Conservation (phyloP, 1,139 yeast genomes). For the Saccharomycopsis hybrid region DNA sequence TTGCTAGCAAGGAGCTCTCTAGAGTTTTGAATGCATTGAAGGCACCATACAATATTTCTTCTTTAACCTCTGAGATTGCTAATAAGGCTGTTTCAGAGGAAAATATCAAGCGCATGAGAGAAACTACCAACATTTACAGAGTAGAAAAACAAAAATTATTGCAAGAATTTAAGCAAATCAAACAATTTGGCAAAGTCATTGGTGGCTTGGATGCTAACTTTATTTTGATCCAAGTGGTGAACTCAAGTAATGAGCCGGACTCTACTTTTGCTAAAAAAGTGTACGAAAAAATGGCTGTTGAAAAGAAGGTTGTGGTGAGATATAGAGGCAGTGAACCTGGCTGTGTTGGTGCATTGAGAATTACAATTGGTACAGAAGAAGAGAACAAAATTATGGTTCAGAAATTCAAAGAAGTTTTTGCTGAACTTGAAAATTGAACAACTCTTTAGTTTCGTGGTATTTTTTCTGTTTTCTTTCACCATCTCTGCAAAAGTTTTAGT, state of each 20-base stretch:
- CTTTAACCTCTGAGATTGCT: constrained; percentile 73
- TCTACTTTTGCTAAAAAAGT: constrained; percentile 63
- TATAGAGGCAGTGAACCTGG: constrained; percentile 87
- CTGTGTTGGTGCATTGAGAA: constrained; percentile 79
- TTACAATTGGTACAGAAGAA: constrained; percentile 75
- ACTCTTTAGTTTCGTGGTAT: no score
- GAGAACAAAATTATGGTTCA: constrained; percentile 59
- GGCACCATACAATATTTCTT: constrained; percentile 91
- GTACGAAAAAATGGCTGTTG: constrained; percentile 64
- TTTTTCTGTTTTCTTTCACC: no score
- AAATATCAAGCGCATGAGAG: constrained; percentile 56
- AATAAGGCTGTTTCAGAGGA: constrained; percentile 57
- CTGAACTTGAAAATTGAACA: no score
- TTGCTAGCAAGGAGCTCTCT: constrained; percentile 53
- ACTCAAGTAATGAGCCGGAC: constrained; percentile 54
- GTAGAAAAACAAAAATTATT: constrained; percentile 51
- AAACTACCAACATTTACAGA: constrained; percentile 43
- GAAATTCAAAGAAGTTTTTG: constrained; percentile 39
- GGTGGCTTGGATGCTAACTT: constrained; percentile 93
- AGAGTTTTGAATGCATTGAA: constrained; percentile 76
- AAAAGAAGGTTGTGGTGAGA: constrained; percentile 75
- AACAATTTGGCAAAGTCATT: constrained; percentile 63
- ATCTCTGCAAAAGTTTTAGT: no score
- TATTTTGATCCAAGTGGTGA: constrained; percentile 62
- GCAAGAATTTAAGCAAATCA: constrained; percentile 43